Conservation (phyloP, 2,329 filamentous ascomycete genomes). For the Didymella segeticola region DNA sequence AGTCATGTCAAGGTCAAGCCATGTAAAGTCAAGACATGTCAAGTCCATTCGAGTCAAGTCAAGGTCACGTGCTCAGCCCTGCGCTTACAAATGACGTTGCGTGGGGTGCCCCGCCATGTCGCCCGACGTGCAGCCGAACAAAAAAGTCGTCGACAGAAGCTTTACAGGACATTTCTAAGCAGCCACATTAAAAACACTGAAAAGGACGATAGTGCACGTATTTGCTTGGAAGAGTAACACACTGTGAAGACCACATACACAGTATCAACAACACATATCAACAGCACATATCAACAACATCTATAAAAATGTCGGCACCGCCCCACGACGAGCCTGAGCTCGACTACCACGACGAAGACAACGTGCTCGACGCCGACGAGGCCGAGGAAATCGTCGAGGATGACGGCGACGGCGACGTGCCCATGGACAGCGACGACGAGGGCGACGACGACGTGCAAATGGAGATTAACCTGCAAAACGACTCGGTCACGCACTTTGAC, state of each 20-base stretch:
- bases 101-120: slow-evolving; percentile 31
- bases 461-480: slow-evolving; percentile 85
- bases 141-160: slow-evolving; percentile 43
- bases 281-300: neutral
- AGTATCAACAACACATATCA: too few relatives aligned
- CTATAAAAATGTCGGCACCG: slow-evolving; percentile 31
- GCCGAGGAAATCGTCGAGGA: slow-evolving; percentile 75
- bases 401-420: slow-evolving; percentile 72
- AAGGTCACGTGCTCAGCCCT: slow-evolving; percentile 1
- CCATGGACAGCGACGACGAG: slow-evolving; percentile 79
- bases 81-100: slow-evolving; percentile 40
- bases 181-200: slow-evolving; percentile 24
- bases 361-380: slow-evolving; percentile 78
- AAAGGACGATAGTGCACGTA: neutral
- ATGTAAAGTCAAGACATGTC: too few relatives aligned
- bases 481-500: slow-evolving; percentile 93
- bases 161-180: slow-evolving; percentile 46
- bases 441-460: slow-evolving; percentile 61
- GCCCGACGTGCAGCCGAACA: slow-evolving; percentile 33
- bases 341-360: slow-evolving; percentile 67
- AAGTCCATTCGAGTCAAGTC: too few relatives aligned
- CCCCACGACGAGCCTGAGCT: slow-evolving; percentile 42
- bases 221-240: too few relatives aligned
- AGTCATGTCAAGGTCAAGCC: too few relatives aligned
- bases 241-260: too few relatives aligned